These are phyloP conservation scores for Canavalia gladiata DNA, from an alignment of 306 rosid genomes.

Conservation along the genomic window DNA sequence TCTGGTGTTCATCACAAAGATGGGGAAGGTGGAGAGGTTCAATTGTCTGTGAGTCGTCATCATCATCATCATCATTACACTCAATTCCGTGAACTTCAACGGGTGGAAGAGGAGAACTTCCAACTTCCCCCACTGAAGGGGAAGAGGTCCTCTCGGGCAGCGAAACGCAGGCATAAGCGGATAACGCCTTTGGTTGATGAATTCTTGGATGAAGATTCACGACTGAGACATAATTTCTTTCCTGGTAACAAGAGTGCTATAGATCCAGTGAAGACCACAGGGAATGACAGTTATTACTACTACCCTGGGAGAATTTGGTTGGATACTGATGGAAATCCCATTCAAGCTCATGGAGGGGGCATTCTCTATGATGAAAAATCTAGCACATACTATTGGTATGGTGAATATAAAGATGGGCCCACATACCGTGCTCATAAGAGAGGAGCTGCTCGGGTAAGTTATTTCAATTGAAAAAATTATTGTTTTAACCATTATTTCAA, in stretches of 20 bases:
- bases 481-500: conserved; percentile 29
- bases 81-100: conserved; percentile 75
- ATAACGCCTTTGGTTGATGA: conserved; percentile 76
- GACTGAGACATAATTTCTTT: conserved; percentile 72
- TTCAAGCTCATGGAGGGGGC: conserved; percentile 98
- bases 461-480: conserved; percentile 20
- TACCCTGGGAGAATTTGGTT: conserved; percentile 86
- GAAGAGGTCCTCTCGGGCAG: conserved; percentile 84
- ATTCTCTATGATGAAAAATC: conserved; percentile 69
- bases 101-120: conserved; percentile 73
- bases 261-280: conserved; percentile 60
- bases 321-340: conserved; percentile 87
- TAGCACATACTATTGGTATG: conserved; percentile 86
- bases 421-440: conserved; percentile 87
- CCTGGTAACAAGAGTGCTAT: conserved; percentile 66
- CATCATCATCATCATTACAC: conserved; percentile 58
- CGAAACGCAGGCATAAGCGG: conserved; percentile 70
- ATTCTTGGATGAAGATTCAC: conserved; percentile 89
- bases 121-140: conserved; percentile 76
- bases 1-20: conserved; percentile 57
- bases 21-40: conserved; percentile 51
- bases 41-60: conserved; percentile 50
- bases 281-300: conserved; percentile 77
- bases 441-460: conserved; percentile 84
- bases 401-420: conserved; percentile 91